Evolutionary conservation across 2,329 filamentous ascomycete genomes (phyloP).

Genomic region (Ophiostoma triangulosporum): DNA sequence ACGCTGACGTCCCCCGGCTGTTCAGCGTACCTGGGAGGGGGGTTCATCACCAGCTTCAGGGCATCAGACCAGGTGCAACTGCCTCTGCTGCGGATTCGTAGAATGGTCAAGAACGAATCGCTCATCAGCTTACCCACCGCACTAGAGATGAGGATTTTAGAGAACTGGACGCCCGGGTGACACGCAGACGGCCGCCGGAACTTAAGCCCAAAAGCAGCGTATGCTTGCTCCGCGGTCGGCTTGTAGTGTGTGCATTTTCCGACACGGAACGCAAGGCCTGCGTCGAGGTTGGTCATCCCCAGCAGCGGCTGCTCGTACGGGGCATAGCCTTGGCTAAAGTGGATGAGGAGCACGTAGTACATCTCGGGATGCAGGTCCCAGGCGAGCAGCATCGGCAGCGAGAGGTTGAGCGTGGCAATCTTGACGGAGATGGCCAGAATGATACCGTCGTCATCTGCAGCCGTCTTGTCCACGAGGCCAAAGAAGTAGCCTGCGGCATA

Average conservation of each 20-base stretch:
- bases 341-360: constrained; percentile 62
- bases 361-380: constrained; percentile 57
- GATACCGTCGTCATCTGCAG: constrained; percentile 25
- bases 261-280: constrained; percentile 43
- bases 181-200: too few species aligned
- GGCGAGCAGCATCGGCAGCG: constrained; percentile 59
- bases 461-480: constrained; percentile 42
- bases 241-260: constrained; percentile 63
- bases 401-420: constrained; percentile 56
- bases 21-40: background rate
- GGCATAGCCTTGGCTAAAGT: constrained; percentile 47
- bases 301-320: constrained; percentile 42
- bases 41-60: background rate
- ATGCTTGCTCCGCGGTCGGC: constrained; percentile 37
- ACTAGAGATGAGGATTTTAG: constrained; percentile 54
- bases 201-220: constrained; percentile 20
- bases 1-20: too few species aligned
- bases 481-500: constrained; percentile 57
- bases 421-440: constrained; percentile 55
- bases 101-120: constrained; percentile 45
- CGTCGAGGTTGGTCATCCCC: constrained; percentile 10
- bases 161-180: constrained; percentile 25
- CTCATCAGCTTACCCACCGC: constrained; percentile 58
- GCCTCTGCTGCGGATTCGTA: constrained; percentile 42
- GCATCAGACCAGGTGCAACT: constrained; percentile 55